Evolutionary conservation across 2,329 filamentous ascomycete genomes (phyloP).

Genomic region (Gremmenia infestans): DNA sequence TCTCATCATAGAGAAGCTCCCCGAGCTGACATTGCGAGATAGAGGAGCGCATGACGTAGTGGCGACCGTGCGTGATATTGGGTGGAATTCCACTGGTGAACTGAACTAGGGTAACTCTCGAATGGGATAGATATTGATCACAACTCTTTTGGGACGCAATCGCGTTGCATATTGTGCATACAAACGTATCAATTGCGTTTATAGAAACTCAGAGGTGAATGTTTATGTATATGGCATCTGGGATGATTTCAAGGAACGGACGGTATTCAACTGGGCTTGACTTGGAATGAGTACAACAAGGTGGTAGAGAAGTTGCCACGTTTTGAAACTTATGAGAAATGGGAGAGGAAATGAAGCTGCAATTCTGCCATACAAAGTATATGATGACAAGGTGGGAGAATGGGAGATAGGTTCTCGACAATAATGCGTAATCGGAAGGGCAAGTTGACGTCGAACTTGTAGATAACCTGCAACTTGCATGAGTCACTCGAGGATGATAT

Average conservation of each 20-base stretch:
- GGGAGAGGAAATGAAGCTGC: neutral
- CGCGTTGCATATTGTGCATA: constrained; percentile 34
- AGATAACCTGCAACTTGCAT: neutral
- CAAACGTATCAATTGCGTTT: constrained; percentile 31
- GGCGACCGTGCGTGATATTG: constrained; percentile 39
- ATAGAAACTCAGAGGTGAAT: constrained; percentile 39
- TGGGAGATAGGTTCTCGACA: neutral
- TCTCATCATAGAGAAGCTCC: constrained; percentile 32
- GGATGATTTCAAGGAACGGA: neutral
- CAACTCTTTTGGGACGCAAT: constrained; percentile 34
- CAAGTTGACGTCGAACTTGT: neutral
- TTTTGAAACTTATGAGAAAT: neutral
- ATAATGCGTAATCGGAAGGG: neutral
- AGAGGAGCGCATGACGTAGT: constrained; percentile 36
- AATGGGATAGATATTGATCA: constrained; percentile 37
- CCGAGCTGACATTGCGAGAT: constrained; percentile 25
- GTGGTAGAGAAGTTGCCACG: neutral
- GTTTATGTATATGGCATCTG: neutral
- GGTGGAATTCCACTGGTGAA: constrained; percentile 36
- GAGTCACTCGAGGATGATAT: neutral
- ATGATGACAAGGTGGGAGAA: neutral
- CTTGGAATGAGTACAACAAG: neutral
- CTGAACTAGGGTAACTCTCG: constrained; percentile 13
- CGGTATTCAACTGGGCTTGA: neutral
- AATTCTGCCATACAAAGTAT: neutral